Base-by-base conservation (phyloP, 225 moss, liverwort and hornwort genomes). In the Marchantia paleacea region DNA sequence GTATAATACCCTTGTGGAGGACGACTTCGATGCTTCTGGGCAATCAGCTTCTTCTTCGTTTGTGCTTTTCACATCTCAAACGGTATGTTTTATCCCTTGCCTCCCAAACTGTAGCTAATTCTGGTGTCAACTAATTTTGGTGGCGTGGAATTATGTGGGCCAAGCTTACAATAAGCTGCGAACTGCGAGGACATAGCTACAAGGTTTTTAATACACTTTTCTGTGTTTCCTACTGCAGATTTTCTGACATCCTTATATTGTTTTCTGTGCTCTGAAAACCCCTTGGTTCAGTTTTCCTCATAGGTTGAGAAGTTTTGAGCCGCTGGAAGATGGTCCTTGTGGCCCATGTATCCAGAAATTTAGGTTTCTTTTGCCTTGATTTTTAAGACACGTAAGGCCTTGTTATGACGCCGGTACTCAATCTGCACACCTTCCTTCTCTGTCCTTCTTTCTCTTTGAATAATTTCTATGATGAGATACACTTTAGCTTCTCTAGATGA, bases 41-140 rank as follows among this genome's bases (percentile, higher is more conserved):
- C 87, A 89, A 82, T 90, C 95, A 58, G 90, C 90, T 7, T 95
- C 97, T 51, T 89, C 95, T 47, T 89, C 94, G 24, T 99, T 92
- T 62, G 86, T 95, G 73, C 75, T 94, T 68, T 99, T 99, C 81
- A 91, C 99, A 80, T 87, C 99, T 86, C 95, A 92, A 64, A 91
- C 94, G 89, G 95, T 96, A 86, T 29, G 79, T 57, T 30, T 55
- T 75, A 16, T 39, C 47, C 47, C 16, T 66, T 29, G 10, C 28
- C 28, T 66, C n/a, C 64, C 11, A 66, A 66, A 7, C 28, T 26
- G 2, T 66, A 66, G 66, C 20, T 29, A 66, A 12, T 26, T 29
- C 11, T 11, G 29, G 0, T 28, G 12, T 9, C 29, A 29, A 29
- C 24, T 12, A 12, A 26, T 10, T 1, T 66, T 12, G 66, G n/a